Conservation (phyloP, 2,329 filamentous ascomycete genomes). For the Pseudophaeomoniella oleicola region DNA sequence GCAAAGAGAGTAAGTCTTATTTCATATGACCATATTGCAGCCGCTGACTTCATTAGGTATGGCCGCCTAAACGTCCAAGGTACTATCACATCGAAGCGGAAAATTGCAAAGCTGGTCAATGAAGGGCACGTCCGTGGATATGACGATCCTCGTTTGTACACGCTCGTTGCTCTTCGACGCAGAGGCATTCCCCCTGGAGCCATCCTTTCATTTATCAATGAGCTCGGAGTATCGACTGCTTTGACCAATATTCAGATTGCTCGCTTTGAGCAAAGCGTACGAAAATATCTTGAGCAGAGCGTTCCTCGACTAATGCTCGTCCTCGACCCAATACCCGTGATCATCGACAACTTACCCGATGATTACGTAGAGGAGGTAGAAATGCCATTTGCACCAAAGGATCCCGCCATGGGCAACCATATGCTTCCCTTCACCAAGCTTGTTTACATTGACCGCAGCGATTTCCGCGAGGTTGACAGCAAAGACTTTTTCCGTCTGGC, state of each 20-base stretch:
- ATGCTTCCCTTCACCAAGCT: conserved; percentile 55
- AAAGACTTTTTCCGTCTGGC: conserved; percentile 66
- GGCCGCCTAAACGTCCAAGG: conserved; percentile 66
- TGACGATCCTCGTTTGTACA: conserved; percentile 86
- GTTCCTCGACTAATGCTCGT: conserved; percentile 84
- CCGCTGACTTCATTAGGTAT: conserved; percentile 21
- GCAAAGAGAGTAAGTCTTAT: conserved; percentile 62
- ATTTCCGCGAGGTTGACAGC: conserved; percentile 60
- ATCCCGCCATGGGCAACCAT: conserved; percentile 41
- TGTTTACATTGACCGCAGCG: conserved; percentile 70
- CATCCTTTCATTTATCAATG: conserved; percentile 77
- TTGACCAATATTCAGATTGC: conserved; percentile 64
- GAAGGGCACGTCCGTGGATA: conserved; percentile 68
- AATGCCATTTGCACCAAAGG: conserved; percentile 71
- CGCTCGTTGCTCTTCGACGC: conserved; percentile 67
- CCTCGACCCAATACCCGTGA: conserved; percentile 67
- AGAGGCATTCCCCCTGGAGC: conserved; percentile 79
- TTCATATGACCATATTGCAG: background rate
- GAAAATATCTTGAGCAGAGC: conserved; percentile 73
- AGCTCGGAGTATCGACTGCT: conserved; percentile 78
- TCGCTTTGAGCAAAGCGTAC: conserved; percentile 74
- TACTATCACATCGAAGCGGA: conserved; percentile 76
- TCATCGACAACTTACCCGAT: conserved; percentile 65
- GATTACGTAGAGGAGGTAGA: conserved; percentile 50
- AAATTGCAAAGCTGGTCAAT: conserved; percentile 65